Evolutionary conservation across 352 stramenopile genomes (phyloP).

Genomic region (Globisporangium viniferum): DNA sequence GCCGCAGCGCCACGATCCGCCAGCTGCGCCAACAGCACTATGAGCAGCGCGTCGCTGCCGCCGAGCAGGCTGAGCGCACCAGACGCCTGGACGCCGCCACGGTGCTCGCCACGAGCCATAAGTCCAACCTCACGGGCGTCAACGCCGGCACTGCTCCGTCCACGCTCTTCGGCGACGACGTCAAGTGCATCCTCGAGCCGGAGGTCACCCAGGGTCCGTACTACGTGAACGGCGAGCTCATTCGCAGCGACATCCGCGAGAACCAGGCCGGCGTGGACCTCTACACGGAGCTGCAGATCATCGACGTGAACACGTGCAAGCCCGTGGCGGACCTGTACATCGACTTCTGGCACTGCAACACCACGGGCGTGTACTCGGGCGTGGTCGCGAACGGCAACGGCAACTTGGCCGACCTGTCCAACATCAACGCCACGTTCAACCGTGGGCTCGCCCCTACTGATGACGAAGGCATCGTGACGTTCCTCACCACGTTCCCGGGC

Average conservation of each 20-base stretch:
- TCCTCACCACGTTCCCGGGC: constrained; percentile 16
- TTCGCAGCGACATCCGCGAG: constrained; percentile 18
- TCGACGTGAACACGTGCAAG: constrained; percentile 18
- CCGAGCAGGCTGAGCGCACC: too few species aligned
- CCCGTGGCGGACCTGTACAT: constrained; percentile 13
- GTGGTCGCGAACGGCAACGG: constrained; percentile 12
- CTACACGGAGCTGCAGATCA: constrained; percentile 16
- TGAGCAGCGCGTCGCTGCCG: too few species aligned
- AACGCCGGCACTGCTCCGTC: background rate
- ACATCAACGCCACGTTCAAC: constrained; percentile 12
- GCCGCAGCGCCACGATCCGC: constrained; percentile 2
- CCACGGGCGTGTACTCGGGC: constrained; percentile 16
- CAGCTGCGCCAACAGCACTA: constrained; percentile 1
- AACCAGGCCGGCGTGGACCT: constrained; percentile 1
- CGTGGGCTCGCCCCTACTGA: constrained; percentile 9
- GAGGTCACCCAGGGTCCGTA: constrained; percentile 14
- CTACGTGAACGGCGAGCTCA: constrained; percentile 15
- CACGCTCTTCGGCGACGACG: constrained; percentile 5
- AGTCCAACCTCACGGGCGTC: constrained; percentile 12
- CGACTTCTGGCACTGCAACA: constrained; percentile 22
- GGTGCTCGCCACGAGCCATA: constrained; percentile 10
- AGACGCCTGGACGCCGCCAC: constrained; percentile 8
- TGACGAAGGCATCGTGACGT: constrained; percentile 3
- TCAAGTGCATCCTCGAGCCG: constrained; percentile 17
- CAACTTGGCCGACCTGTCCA: constrained; percentile 1